Conservation (phyloP, 768 basidiomycete species). For the Russula sp. region DNA sequence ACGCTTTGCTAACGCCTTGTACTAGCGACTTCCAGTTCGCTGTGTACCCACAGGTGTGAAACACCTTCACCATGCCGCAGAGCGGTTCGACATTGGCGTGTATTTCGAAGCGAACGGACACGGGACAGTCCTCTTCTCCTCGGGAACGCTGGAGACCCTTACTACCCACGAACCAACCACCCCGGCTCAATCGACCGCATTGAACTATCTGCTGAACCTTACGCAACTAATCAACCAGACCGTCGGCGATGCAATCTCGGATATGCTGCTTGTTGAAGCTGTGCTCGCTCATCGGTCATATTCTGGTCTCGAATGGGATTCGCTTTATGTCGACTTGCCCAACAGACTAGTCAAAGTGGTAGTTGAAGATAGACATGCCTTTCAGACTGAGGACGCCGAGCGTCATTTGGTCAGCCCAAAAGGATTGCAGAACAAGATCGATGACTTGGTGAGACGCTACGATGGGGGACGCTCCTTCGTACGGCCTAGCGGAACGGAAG, state of each 20-base stretch:
- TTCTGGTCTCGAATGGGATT: conserved; percentile 83
- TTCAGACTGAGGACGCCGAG: conserved; percentile 93
- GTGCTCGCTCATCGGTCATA: conserved; percentile 88
- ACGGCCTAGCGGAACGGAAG: conserved; percentile 94
- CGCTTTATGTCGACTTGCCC: conserved; percentile 86
- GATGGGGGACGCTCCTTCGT: conserved; percentile 90
- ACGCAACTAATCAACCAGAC: conserved; percentile 93
- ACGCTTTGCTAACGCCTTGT: not conserved
- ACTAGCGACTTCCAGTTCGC: conserved; percentile 83
- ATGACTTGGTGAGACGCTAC: conserved; percentile 71
- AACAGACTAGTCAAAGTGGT: conserved; percentile 93
- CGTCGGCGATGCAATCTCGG: conserved; percentile 94
- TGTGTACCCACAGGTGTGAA: conserved; percentile 98
- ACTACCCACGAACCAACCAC: conserved; percentile 64
- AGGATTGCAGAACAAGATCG: conserved; percentile 76
- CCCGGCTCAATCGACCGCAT: conserved; percentile 74
- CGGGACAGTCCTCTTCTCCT: conserved; percentile 94
- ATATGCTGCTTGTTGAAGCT: conserved; percentile 91
- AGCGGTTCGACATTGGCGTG: conserved; percentile 90
- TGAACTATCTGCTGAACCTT: conserved; percentile 70
- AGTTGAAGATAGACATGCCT: conserved; percentile 73
- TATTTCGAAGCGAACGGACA: conserved; percentile 99
- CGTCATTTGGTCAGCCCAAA: conserved; percentile 74
- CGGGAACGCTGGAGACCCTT: conserved; percentile 57
- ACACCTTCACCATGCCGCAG: conserved; percentile 95